phyloP scores from a whole-genome alignment of 169 alveolate species.

The Plasmodium cynomolgi region DNA sequence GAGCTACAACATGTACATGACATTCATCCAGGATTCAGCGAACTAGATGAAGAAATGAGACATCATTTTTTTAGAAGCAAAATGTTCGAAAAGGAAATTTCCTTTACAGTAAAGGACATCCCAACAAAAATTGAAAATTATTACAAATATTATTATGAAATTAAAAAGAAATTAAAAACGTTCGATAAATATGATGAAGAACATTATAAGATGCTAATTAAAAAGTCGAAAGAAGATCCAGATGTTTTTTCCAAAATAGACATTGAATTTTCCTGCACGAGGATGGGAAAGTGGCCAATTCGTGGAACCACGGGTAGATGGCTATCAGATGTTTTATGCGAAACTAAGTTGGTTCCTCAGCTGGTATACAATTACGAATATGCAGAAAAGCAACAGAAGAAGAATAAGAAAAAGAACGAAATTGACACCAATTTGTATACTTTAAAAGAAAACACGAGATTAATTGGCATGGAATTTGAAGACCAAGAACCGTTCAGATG shows the following conservation, averaged over 20 bases:
- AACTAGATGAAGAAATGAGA: conserved; percentile 32
- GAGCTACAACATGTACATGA: conserved; percentile 41
- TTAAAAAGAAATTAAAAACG: conserved; percentile 12
- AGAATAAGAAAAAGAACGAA: not conserved
- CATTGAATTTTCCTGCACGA: conserved; percentile 44
- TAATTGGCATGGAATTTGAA: conserved; percentile 83
- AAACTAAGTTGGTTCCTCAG: conserved; percentile 58
- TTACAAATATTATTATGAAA: conserved; percentile 71
- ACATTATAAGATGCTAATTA: conserved; percentile 26
- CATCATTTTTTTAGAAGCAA: conserved; percentile 27
- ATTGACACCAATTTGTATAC: conserved; percentile 29
- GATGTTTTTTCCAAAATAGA: conserved; percentile 53
- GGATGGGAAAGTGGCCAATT: conserved; percentile 54
- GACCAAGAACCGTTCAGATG: conserved; percentile 80
- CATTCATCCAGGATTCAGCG: conserved; percentile 31
- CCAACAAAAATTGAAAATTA: conserved; percentile 41
- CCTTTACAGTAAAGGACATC: conserved; percentile 29
- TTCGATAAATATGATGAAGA: conserved; percentile 15
- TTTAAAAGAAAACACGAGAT: conserved; percentile 53
- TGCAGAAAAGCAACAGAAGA: not conserved
- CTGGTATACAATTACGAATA: conserved; percentile 29
- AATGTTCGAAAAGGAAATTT: conserved; percentile 9
- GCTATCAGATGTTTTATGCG: conserved; percentile 74
- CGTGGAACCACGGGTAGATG: conserved; percentile 40
- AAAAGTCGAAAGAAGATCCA: conserved; percentile 42